Evolutionary conservation across 495 filamentous ascomycete genomes (phyloP), one percentile per base, ranked within the genome.

Genomic region (Penicillium bialowiezense): DNA sequence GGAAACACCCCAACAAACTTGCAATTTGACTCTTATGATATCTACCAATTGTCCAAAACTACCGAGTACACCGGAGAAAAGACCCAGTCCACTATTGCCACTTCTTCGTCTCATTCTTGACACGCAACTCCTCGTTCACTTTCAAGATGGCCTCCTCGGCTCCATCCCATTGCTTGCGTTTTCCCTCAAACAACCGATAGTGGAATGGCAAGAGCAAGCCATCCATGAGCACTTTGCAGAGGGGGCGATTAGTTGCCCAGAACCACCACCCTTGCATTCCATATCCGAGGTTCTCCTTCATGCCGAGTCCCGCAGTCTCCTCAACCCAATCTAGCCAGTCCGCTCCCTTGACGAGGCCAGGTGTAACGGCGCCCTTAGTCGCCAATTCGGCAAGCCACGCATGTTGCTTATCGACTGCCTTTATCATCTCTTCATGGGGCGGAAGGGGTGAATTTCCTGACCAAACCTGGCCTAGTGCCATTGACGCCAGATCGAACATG

Each of bases 281-380:
- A 59, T 63, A 69, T n/a, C 65, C 65, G 2, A 73, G 51, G 21
- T 63, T 69, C 51, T 73, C 63, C 21, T 55, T 36, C 62, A 73
- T 55, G 26, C 67, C 65, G 20, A 65, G 67, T 13, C 67, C 69
- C 10, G 69, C 69, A 13, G 63, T 62, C 18, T 55, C 36, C 51
- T 72, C 61, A 17, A 69, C 52, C 52, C 59, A 72, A 10, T 44
- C 49, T 42, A 64, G 56, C 38, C 58, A 72, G 50, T 67, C 64
- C 44, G 32, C 36, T 39, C 32, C 32, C 17, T 26, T 31, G 20
- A 67, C 62, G 33, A 55, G 39, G 18, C 34, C 34, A 13, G 34
- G 34, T 14, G 34, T 37, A 3, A 43, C 38, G 14, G 28, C 28
- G 9, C 36, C 58, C 55, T 7, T 37, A 35, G 42, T 60, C 51